Conservation (phyloP, 805 yeast species). For the Yarrowia divulgata region DNA sequence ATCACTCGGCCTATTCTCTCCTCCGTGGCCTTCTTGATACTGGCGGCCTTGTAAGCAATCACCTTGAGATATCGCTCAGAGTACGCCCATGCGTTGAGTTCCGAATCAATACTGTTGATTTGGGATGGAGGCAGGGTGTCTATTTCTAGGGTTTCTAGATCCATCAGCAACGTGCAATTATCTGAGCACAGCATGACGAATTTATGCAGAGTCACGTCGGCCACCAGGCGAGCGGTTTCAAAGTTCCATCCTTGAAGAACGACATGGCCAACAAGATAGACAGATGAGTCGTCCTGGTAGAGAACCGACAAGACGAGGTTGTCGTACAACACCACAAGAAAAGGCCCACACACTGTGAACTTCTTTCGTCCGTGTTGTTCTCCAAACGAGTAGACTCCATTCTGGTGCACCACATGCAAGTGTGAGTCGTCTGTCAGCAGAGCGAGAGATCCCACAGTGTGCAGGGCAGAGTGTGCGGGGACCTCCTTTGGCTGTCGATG, state of each 20-base stretch:
- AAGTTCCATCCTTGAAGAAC: conserved; percentile 24
- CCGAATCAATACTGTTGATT: conserved; percentile 33
- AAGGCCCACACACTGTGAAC: conserved; percentile 29
- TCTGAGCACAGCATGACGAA: conserved; percentile 38
- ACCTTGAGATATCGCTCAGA: conserved; percentile 33
- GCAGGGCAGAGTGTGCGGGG: conserved; percentile 8
- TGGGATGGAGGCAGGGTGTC: conserved; percentile 31
- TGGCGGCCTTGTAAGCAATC: conserved; percentile 22
- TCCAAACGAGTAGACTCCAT: conserved; percentile 32
- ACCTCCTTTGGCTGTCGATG: conserved; percentile 25
- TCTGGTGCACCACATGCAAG: conserved; percentile 27
- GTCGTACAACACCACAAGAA: conserved; percentile 27
- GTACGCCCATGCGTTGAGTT: conserved; percentile 36
- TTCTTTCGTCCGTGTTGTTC: conserved; percentile 21
- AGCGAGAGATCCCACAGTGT: conserved; percentile 20
- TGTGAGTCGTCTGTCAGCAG: conserved; percentile 25
- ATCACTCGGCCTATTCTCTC: conserved; percentile 29
- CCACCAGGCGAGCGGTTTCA: conserved; percentile 26
- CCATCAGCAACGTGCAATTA: conserved; percentile 28
- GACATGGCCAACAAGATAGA: conserved; percentile 27
- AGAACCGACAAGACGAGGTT: conserved; percentile 16
- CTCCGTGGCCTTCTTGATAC: conserved; percentile 29
- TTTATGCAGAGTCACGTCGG: conserved; percentile 37
- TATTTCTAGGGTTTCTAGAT: conserved; percentile 25
- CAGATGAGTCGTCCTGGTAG: conserved; percentile 19